Conservation (phyloP, 805 yeast species). For the Candida maesae region DNA sequence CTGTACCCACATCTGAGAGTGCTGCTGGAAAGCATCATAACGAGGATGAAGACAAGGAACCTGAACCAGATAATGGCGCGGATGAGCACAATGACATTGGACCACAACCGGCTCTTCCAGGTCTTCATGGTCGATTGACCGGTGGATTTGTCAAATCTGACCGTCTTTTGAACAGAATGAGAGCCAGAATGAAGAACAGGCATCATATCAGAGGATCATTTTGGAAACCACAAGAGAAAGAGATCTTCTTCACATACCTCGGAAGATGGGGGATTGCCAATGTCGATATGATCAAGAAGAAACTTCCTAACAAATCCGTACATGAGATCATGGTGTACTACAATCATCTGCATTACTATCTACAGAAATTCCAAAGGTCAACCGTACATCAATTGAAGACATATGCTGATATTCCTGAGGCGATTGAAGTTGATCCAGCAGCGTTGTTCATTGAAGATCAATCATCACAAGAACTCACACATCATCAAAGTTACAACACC, state of each 20-base stretch:
- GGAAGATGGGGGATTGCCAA: constrained; percentile 47
- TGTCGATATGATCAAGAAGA: constrained; percentile 36
- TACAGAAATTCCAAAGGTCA: constrained; percentile 27
- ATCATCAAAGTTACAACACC: not conserved
- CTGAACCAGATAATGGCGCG: not conserved
- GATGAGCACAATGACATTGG: too few species aligned
- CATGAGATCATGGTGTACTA: constrained; percentile 46
- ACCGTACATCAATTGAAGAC: not conserved
- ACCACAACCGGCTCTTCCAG: too few species aligned
- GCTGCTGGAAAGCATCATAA: not conserved
- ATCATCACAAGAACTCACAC: not conserved
- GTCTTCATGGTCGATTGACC: too few species aligned
- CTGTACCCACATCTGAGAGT: not conserved
- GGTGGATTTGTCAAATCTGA: too few species aligned
- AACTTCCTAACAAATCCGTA: constrained; percentile 39
- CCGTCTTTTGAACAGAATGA: too few species aligned
- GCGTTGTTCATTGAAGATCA: constrained; percentile 43
- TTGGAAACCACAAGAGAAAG: constrained; percentile 39
- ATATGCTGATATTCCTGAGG: constrained; percentile 47
- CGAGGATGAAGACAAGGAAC: not conserved
- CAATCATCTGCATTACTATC: constrained; percentile 31
- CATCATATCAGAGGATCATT: constrained; percentile 3
- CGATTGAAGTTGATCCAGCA: constrained; percentile 46
- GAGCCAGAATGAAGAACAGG: not conserved
- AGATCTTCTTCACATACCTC: constrained; percentile 45